Conservation (phyloP, 768 basidiomycete species). For the Epithele typhae region DNA sequence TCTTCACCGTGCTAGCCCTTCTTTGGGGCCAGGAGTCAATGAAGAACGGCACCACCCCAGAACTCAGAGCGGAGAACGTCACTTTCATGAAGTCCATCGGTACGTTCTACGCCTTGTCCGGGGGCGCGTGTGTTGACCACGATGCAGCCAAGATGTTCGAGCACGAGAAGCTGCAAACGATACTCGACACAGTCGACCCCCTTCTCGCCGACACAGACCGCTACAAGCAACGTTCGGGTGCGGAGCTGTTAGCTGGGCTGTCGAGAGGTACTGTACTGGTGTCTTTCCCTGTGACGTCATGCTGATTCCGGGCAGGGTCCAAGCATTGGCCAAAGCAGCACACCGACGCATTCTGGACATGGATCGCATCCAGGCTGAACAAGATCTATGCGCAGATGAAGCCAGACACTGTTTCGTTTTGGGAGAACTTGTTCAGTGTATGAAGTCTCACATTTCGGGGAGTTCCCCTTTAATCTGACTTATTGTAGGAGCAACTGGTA, state of each 20-base stretch:
- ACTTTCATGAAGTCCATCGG: constrained; percentile 46
- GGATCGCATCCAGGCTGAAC: constrained; percentile 60
- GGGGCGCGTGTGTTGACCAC: no score
- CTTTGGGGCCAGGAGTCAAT: constrained; percentile 83
- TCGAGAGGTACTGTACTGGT: constrained; percentile 57
- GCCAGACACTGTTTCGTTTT: constrained; percentile 77
- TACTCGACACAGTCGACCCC: constrained; percentile 55
- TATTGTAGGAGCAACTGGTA: constrained; percentile 36
- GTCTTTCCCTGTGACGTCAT: constrained; percentile 6
- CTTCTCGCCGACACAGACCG: constrained; percentile 65
- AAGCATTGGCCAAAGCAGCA: constrained; percentile 74
- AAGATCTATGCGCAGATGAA: constrained; percentile 71
- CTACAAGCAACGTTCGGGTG: constrained; percentile 82
- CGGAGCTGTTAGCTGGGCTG: constrained; percentile 69
- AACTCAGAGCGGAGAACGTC: constrained; percentile 53
- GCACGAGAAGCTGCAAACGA: constrained; percentile 43
- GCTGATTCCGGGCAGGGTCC: constrained; percentile 43
- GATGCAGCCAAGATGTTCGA: constrained; percentile 63
- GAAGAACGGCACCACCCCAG: constrained; percentile 45
- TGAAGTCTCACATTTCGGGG: constrained; percentile 13
- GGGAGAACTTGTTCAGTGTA: constrained; percentile 65
- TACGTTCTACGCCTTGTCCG: no score
- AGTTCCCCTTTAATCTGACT: no score
- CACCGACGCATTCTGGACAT: constrained; percentile 61
- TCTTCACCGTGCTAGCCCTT: constrained; percentile 54